Evolutionary conservation across 495 filamentous ascomycete genomes (phyloP), one percentile per base, ranked within the genome.

Genomic region (Xylaria nigripes): DNA sequence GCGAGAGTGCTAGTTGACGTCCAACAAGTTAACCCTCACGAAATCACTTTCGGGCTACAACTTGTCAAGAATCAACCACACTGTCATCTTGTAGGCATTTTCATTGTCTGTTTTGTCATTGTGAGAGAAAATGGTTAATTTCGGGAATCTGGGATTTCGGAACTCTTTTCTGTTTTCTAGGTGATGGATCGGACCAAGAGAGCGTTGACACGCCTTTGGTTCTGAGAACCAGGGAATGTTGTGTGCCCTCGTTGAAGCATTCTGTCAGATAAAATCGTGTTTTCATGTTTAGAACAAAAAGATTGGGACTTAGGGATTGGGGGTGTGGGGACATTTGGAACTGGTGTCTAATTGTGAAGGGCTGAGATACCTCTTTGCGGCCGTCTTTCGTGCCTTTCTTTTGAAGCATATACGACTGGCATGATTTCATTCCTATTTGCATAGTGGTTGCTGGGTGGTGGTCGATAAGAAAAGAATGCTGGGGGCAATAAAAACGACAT

Each of bases 401-500:
- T 50, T 23, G 46, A 43, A 43, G 46, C 7, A 24, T 59, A 61
- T 41, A 65, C 29, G 62, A 65, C 48, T 65, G 45, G 63, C 51
- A 68, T 57, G 62, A 65, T 59, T 18, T 50, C 47, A 16, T 32
- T 57, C 50, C 53, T 43, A 48, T 56, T 54, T 32, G 61, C 53
- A 50, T 45, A 24, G 52, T 47, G 38, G 53, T 55, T 55, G 25
- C 44, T 25, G 46, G 13, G 21, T 21, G 5, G 22, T 7, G 38
- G 29, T 49, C 6, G 38, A n/a, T 5, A 22, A 40, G 22, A 21
- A 19, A 24, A 24, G 22, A 44, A 21, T 19, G 30, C n/a, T 9
- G 45, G 29, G 19, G 9, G 22, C 24, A 22, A 42, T 8, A 18
- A 15, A 36, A 36, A 36, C 6, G 32, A 6, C 32, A 36, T 12